Base-by-base conservation (phyloP, 257 asterid species). In the Verbena officinalis region DNA sequence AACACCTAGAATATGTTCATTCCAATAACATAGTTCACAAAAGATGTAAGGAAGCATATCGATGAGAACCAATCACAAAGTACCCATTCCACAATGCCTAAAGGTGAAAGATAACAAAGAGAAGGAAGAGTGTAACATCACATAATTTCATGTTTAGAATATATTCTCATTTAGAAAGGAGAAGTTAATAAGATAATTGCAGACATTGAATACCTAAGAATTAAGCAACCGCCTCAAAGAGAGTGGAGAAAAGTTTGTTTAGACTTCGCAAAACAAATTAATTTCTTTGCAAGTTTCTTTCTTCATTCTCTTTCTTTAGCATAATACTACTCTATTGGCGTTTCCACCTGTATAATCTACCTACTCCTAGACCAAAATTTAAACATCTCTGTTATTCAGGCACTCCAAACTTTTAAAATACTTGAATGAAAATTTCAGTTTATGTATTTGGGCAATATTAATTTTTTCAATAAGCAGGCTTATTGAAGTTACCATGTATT, bases 401-500 rank as follows among this genome's bases (percentile, higher is more conserved):
- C 38, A 21, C 67, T 22, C 21, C 48, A 33, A 42, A 17, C 61
- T 22, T 62, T 70, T 19, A 39, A n/a, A 52, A 38, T 24, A 61
- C 39, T 30, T 39, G 20, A 62, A n/a, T 12, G 52, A n/a, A n/a
- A n/a, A 46, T 21, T 36, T 52, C 66, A 39, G 60, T 36, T 43
- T 27, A 36, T 60, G n/a, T 70, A 19, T 63, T 43, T 4, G n/a
- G 54, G 36, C 12, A 9, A 22, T 15, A 42, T 16, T 24, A 19
- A 20, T 50, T 21, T 44, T n/a, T n/a, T n/a, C n/a, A 36, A 33
- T 44, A 55, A 9, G 30, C 16, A 58, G 51, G 46, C 50, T 59
- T 61, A 74, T 63, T n/a, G 69, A 61, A 15, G 1, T 48, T 67
- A 83, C 99, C 99, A 77, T 81, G 82, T 68, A 94, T 36, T 78